Evolutionary conservation across 1,284 basidiomycete species (phyloP).

Genomic region (Flammula alnicola): DNA sequence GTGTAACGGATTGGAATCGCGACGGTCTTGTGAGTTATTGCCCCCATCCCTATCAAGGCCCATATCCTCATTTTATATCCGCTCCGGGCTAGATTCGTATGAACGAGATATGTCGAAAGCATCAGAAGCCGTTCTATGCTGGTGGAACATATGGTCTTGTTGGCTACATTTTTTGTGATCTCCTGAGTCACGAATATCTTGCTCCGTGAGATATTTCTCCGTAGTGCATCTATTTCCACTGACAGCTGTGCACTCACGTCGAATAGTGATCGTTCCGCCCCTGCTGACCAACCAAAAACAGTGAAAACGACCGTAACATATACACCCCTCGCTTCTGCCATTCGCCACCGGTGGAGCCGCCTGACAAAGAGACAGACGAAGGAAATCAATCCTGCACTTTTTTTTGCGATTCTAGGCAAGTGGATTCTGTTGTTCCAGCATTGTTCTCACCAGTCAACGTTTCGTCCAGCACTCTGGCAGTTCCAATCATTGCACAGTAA

Average conservation of each 20-base stretch:
- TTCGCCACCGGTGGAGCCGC: conserved; percentile 71
- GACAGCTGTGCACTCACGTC: conserved; percentile 6
- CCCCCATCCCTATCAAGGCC: background rate
- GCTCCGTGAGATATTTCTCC: conserved; percentile 57
- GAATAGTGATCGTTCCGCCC: conserved; percentile 63
- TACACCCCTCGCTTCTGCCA: conserved; percentile 64
- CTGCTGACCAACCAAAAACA: conserved; percentile 65
- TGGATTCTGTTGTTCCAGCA: conserved; percentile 13
- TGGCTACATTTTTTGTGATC: conserved; percentile 94
- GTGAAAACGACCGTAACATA: conserved; percentile 71
- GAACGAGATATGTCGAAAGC: conserved; percentile 76
- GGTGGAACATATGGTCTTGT: conserved; percentile 90
- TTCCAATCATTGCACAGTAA: conserved; percentile 65
- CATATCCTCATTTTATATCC: conserved; percentile 10
- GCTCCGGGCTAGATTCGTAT: conserved; percentile 63
- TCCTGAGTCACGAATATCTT: conserved; percentile 86
- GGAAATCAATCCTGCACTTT: conserved; percentile 73
- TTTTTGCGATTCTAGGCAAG: conserved; percentile 78
- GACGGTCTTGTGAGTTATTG: conserved; percentile 66
- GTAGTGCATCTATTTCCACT: conserved; percentile 6
- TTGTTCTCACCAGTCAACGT: conserved; percentile 4
- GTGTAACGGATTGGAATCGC: conserved; percentile 77
- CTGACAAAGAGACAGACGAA: conserved; percentile 78
- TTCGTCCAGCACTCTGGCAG: conserved; percentile 77
- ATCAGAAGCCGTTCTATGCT: conserved; percentile 82